Percentiles rank a stretch among this genome's conserved stretches.
phyloP scores from a whole-genome alignment of 148 eudicot genomes.

The Gaultheria prostrata region DNA sequence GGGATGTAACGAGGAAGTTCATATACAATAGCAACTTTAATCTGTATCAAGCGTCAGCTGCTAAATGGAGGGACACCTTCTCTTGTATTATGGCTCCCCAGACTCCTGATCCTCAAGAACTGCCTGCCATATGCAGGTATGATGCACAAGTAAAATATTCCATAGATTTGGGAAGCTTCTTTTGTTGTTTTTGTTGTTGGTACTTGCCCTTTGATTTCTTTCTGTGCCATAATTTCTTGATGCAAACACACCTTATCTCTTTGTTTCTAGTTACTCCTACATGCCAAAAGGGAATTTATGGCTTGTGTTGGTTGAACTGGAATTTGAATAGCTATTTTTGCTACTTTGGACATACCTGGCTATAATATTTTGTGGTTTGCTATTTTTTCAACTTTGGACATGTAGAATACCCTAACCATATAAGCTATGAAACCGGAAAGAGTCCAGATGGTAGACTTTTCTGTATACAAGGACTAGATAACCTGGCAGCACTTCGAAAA shows the following conservation, averaged over 20 bases:
- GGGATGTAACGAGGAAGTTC: not conserved
- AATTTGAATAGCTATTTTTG: not conserved
- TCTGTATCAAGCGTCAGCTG: slow-evolving; percentile 6
- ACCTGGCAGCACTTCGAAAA: not conserved
- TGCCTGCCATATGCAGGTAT: slow-evolving; percentile 9
- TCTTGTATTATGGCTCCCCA: slow-evolving; percentile 22
- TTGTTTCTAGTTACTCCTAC: not conserved
- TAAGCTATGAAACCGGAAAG: not conserved
- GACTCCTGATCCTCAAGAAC: slow-evolving; percentile 4
- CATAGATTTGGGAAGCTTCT: too few relatives aligned
- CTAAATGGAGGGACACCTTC: slow-evolving; percentile 26
- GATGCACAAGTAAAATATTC: too few relatives aligned
- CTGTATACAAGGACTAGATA: not conserved
- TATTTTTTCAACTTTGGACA: not conserved
- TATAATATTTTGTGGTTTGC: not conserved
- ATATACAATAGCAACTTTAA: slow-evolving; percentile 12
- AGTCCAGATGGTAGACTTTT: not conserved
- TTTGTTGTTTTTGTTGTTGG: too few relatives aligned
- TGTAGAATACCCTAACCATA: not conserved
- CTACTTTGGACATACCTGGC: not conserved
- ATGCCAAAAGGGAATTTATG: not conserved
- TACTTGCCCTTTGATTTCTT: too few relatives aligned
- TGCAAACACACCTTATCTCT: not conserved
- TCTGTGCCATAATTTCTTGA: not conserved
- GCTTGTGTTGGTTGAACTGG: not conserved